Evolutionary conservation across 179 eudicot genomes (phyloP), one percentile per base, ranked within the genome.

Genomic region (Monotropa hypopitys): DNA sequence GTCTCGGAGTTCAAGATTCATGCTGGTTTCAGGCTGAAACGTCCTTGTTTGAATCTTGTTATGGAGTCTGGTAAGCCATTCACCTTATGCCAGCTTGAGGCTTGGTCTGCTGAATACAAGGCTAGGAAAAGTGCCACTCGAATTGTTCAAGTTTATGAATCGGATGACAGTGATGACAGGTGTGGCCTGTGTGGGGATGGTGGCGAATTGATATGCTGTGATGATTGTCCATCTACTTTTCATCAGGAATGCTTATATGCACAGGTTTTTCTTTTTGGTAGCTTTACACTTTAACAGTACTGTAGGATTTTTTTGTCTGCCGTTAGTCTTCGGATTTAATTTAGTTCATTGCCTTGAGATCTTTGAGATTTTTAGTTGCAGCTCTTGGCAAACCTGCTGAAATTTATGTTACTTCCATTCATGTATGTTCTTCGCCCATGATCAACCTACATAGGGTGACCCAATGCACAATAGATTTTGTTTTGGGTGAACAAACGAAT

Each of bases 61-160:
- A 88, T 88, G 93, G 96, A 90, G 70, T 89, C 95, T 71, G 95
- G 94, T 63, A 89, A 88, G 86, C 83, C 92, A 40, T 93, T 84
- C 76, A 89, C 88, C 71, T 78, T 87, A 63, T 90, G 97, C 86
- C 91, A 88, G 85, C 95, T 93, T 70, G 95, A 95, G 85, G 98
- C 98, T 77, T 95, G 99, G 97, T 93, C 97, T n/a, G 88, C 81
- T 84, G 99, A 95, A 84, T 95, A 95, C 86, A 91, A 88, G 86
- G 85, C 88, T 61, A 87, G 93, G 86, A 89, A 80, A 86, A 86
- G 83, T 78, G 80, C 84, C 78, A 80, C 84, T 62, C 84, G 56
- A 73, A 81, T 85, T 65, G 82, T 84, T 32, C 87, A 79, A 70
- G 83, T 82, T 77, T 90, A 89, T 74, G 92, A 86, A 54, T 78